Evolutionary conservation across 2,329 filamentous ascomycete species (phyloP).

Genomic region (Colletotrichum costaricense): DNA sequence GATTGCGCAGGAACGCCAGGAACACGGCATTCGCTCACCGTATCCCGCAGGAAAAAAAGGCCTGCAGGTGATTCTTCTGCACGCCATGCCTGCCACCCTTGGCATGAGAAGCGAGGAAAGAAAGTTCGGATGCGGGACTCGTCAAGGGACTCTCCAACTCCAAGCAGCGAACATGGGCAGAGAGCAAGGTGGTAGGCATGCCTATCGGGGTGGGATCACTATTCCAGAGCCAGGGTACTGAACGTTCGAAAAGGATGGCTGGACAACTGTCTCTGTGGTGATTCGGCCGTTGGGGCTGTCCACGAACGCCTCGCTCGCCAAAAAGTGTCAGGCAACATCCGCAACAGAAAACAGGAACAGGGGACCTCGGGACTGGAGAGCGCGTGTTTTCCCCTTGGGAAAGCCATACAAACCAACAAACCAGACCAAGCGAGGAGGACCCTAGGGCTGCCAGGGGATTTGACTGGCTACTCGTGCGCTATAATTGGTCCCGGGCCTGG

Average conservation of each 20-base stretch:
- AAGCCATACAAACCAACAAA: background rate
- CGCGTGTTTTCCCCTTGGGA: background rate
- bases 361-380: background rate
- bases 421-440: background rate
- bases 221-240: background rate
- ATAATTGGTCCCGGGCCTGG: constrained; percentile 23
- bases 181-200: background rate
- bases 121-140: constrained; percentile 21
- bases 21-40: constrained; percentile 23
- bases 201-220: constrained; percentile 8
- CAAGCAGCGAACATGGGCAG: background rate
- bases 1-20: constrained; percentile 26
- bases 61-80: constrained; percentile 21
- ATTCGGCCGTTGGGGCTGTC: background rate
- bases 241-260: constrained; percentile 1
- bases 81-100: constrained; percentile 22
- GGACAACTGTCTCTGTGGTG: constrained; percentile 25
- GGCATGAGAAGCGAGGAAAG: constrained; percentile 4
- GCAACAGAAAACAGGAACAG: background rate
- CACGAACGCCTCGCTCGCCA: background rate
- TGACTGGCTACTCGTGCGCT: constrained; percentile 5
- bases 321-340: background rate
- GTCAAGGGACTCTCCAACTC: background rate
- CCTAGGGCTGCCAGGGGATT: constrained; percentile 15
- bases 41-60: background rate